Evolutionary conservation across 345 rosid species (phyloP), one percentile per base, ranked within the genome.

Genomic region (Euphorbia tirucalli): DNA sequence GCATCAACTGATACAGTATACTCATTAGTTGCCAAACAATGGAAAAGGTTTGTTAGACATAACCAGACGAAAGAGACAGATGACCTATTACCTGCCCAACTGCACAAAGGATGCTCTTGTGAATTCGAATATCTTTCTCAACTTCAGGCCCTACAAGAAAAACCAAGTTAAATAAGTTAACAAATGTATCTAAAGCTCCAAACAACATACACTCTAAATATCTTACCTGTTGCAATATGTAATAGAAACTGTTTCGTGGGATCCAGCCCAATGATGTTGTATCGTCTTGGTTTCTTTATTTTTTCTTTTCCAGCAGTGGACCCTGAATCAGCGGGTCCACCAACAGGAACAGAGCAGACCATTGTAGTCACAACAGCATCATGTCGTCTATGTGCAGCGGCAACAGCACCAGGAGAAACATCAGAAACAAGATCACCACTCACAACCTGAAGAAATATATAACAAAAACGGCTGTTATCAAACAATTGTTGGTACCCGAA

Each of bases 401-500:
- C 93, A 50, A 92, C 88, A 59, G 93, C 91, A 79, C 97, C 97
- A 73, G 86, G 96, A 82, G 96, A 83, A 86, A 95, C 89, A 84
- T 95, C 99, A 79, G 97, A 89, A 80, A 95, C 92, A 82, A 95
- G 92, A 85, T 95, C 99, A 76, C 97, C 99, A 81, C 97, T 92
- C 75, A 95, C 83, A 27, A 92, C 93, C 97, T 95, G 87, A 74
- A 65, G 66, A 77, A 76, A 66, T 54, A 74, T 75, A 68, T 54
- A 70, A 27, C 13, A 55, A 22, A 64, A 72, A 30, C 55, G 61
- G 28, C 28, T 5, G 41, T 30, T 70, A 74, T 78, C 25, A 70
- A 59, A 31, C 57, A 41, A 44, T 48, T 61, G 37, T 6, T 24
- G 35, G 65, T 9, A 52, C 30, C 60, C 61, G 70, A 71, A 77